A percentile compares a stretch with the other conserved stretches of the same genome.
phyloP scores from a whole-genome alignment of 208 protist species.

The Leishmania gerbilli region DNA sequence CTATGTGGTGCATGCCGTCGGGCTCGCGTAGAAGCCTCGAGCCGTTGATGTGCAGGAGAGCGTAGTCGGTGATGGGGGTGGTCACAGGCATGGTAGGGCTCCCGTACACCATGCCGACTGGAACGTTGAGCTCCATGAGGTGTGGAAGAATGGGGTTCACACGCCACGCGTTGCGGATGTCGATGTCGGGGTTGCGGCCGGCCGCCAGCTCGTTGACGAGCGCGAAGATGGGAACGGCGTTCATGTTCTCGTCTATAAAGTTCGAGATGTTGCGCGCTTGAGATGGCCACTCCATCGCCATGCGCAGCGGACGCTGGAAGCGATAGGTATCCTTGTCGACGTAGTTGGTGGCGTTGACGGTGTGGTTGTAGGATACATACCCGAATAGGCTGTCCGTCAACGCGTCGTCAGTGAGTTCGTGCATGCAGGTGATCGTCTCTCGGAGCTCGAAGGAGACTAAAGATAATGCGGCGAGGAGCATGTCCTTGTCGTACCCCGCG shows the following conservation, averaged over 20 bases:
- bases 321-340: conserved; percentile 4
- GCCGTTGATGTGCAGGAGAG: conserved; percentile 8
- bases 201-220: not conserved
- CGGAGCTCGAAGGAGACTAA: not conserved
- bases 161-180: conserved; percentile 7
- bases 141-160: not conserved
- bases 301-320: conserved; percentile 15
- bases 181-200: not conserved
- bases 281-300: not conserved
- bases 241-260: not conserved
- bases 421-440: conserved; percentile 10
- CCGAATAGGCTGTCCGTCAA: not conserved
- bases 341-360: conserved; percentile 17
- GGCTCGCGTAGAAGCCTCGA: not conserved
- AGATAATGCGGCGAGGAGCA: not conserved
- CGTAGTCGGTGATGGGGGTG: conserved; percentile 4
- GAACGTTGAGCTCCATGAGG: conserved; percentile 9
- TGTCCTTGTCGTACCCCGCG: not conserved
- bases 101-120: conserved; percentile 2
- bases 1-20: not conserved
- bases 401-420: not conserved
- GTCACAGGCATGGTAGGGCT: not conserved
- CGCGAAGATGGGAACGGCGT: not conserved
- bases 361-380: conserved; percentile 13
- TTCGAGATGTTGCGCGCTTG: conserved; percentile 1